These are phyloP conservation scores for Gossypium aridum DNA, from an alignment of 441 rosid species.

Conservation along the genomic window DNA sequence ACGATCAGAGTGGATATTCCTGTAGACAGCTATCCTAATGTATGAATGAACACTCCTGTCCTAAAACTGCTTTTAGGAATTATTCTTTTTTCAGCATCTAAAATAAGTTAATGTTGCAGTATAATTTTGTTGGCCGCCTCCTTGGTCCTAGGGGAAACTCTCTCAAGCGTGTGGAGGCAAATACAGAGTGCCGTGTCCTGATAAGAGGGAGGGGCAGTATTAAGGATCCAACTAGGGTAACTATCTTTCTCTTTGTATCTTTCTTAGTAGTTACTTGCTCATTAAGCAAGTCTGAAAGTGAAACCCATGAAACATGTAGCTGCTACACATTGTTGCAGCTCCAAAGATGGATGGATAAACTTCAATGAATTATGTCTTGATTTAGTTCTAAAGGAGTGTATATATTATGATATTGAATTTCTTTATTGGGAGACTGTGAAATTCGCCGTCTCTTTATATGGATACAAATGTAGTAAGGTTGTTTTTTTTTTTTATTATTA, in stretches of 20 bases:
- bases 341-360: background rate
- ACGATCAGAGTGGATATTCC: conserved; percentile 96
- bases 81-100: conserved; percentile 11
- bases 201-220: conserved; percentile 97
- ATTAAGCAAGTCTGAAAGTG: background rate
- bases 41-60: conserved; percentile 31
- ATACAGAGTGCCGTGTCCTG: conserved; percentile 85
- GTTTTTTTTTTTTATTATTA: conserved; percentile 1
- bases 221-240: conserved; percentile 84
- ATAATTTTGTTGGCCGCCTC: conserved; percentile 96
- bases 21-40: conserved; percentile 72
- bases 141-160: conserved; percentile 98
- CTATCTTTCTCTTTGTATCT: background rate
- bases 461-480: background rate
- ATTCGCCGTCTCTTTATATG: background rate
- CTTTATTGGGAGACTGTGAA: background rate
- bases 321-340: background rate
- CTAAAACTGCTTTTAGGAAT: background rate
- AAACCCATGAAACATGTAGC: background rate
- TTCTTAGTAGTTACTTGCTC: background rate
- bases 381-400: background rate
- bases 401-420: background rate
- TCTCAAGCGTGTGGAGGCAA: conserved; percentile 94
- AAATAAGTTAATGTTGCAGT: conserved; percentile 43
- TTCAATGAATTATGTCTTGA: background rate